Evolutionary conservation across 164 flowering plant species (phyloP).

Genomic region (Magnolia officinalis): DNA sequence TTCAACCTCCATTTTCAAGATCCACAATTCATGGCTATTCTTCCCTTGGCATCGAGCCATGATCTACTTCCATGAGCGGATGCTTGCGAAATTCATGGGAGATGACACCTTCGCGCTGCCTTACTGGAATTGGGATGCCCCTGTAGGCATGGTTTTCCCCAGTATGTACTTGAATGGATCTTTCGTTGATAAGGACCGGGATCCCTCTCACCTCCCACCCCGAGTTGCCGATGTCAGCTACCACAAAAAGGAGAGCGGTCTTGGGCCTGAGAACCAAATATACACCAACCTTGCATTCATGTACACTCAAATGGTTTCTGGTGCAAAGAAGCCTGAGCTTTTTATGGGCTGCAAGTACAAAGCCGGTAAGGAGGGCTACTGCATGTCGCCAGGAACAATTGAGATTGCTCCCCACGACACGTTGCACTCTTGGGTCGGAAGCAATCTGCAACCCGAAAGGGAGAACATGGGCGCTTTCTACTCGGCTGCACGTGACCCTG

Average conservation of each 20-base stretch:
- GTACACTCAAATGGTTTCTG: conserved; percentile 3
- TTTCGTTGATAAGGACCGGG: conserved; percentile 3
- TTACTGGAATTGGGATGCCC: conserved; percentile 12
- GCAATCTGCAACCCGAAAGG: neutral
- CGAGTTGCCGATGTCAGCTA: conserved; percentile 1
- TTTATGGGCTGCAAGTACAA: conserved; percentile 8
- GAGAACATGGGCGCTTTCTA: conserved; percentile 15
- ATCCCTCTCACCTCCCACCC: conserved; percentile 5
- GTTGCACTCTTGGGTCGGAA: conserved; percentile 9
- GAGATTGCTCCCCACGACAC: conserved; percentile 9
- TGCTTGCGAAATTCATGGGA: conserved; percentile 11
- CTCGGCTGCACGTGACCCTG: conserved; percentile 11
- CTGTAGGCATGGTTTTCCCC: conserved; percentile 8
- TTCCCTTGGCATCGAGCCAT: conserved; percentile 13
- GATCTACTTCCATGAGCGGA: conserved; percentile 15
- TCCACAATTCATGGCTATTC: conserved; percentile 10
- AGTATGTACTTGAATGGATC: neutral
- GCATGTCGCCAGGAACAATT: neutral
- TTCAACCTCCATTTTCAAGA: neutral
- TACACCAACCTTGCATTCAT: neutral
- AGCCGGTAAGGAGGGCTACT: conserved; percentile 4
- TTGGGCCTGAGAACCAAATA: neutral
- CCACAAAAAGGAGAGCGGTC: neutral
- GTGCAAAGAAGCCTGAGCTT: conserved; percentile 7
- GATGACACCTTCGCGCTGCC: conserved; percentile 14